phyloP scores from a whole-genome alignment of 495 filamentous ascomycete species.

The Cladorrhinum samala region DNA sequence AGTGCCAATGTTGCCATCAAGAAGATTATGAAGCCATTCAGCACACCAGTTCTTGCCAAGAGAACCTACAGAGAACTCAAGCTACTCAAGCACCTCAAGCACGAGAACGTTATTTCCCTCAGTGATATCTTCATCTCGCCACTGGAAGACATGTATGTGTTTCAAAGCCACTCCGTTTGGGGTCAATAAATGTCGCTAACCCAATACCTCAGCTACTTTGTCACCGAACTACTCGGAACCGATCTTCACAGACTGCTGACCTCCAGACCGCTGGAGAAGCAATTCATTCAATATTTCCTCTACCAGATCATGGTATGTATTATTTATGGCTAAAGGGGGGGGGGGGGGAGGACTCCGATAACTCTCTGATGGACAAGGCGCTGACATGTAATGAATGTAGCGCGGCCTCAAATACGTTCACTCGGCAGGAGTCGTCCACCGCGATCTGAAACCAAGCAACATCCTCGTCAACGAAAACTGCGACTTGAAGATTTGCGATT shows the following conservation, averaged over 20 bases:
- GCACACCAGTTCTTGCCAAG: conserved; percentile 94
- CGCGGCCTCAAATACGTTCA: conserved; percentile 98
- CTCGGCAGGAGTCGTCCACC: conserved; percentile 95
- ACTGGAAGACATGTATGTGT: conserved; percentile 88
- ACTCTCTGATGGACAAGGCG: no score
- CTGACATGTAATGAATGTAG: no score
- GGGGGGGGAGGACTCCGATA: conserved; percentile 12
- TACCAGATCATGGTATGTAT: conserved; percentile 89
- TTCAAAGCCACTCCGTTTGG: no score
- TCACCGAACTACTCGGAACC: conserved; percentile 94
- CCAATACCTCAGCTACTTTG: conserved; percentile 68
- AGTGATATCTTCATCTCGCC: conserved; percentile 99
- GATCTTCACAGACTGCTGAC: conserved; percentile 94
- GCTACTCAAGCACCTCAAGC: conserved; percentile 89
- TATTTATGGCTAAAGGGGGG: no score
- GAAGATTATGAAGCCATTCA: conserved; percentile 99
- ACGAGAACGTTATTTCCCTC: conserved; percentile 98
- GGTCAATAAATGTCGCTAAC: conserved; percentile 20
- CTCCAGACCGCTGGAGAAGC: conserved; percentile 92
- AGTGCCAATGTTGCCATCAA: conserved; percentile 93
- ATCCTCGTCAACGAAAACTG: conserved; percentile 99
- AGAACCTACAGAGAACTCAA: conserved; percentile 96
- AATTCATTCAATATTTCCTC: conserved; percentile 99
- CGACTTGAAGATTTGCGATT: conserved; percentile 98
- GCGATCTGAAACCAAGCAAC: conserved; percentile 96